Evolutionary conservation across 352 stramenopile genomes (phyloP), one percentile per base, ranked within the genome.

Genomic region (Globisporangium lucens): DNA sequence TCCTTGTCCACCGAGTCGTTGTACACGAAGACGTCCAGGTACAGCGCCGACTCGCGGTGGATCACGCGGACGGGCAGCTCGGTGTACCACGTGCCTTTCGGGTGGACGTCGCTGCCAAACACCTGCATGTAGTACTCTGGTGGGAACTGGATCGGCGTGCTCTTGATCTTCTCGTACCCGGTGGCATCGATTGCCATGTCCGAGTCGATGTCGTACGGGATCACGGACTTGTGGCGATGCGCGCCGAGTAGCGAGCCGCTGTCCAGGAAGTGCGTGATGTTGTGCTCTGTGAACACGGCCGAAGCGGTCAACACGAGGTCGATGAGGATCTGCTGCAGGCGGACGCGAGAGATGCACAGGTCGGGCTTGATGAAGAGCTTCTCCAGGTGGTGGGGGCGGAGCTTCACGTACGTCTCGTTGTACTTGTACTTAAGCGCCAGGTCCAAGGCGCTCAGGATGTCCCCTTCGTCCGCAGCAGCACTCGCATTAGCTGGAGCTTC

Each of bases 11-110:
- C 35, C 49, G 55, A 67, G 59, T 76, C 66, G 27, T 73, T 13
- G 56, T 70, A 81, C 46, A 75, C 72, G 51, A 79, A 79, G 33
- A 81, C 56, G 51, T 81, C 72, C 15, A 71, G 33, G 57, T 75
- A 81, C 43, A 81, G 49, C 35, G 56, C 72, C 3, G 66, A 74
- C 29, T 49, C 56, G 17, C 38, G 55, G 53, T 77, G 68, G 10
- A 76, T 38, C 46, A 78, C 52, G 1, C 69, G 69, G 36, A 69
- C 69, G 1, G 70, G 75, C 15, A 79, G 57, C 56, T 73, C 56
- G 5, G 67, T 61, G 63, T 69, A 75, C 20, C 75, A 55, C 27
- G 60, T 63, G 1, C 63, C 62, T 15, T 22, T 4, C n/a, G 65
- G 56, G 29, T 78, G 60, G 0, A 78, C 3, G 10, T 22, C 35